Conservation (phyloP, 1,284 basidiomycete genomes). For the Ceratobasidium sp. region DNA sequence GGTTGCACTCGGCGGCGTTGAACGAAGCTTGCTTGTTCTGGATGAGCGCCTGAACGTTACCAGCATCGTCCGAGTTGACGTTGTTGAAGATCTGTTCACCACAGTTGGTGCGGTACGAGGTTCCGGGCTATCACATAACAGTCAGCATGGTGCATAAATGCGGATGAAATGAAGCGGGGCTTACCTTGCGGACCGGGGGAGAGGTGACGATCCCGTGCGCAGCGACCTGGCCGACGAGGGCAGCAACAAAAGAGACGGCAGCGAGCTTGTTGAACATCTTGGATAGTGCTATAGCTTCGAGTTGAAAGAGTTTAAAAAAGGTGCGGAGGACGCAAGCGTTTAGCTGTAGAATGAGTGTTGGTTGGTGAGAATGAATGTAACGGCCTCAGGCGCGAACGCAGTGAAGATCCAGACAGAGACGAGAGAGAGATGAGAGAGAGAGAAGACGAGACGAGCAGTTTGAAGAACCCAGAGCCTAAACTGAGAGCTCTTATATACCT, state of each 20-base stretch:
- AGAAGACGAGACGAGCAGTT: neutral
- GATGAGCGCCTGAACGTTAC: constrained; percentile 19
- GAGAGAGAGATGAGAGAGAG: neutral
- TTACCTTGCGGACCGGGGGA: constrained; percentile 19
- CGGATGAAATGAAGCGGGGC: neutral
- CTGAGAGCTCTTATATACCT: neutral
- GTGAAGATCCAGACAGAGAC: neutral
- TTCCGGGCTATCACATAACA: constrained; percentile 15
- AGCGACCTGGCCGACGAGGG: constrained; percentile 22
- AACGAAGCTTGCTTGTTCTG: constrained; percentile 21
- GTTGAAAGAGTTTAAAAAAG: constrained; percentile 5
- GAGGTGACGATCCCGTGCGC: neutral
- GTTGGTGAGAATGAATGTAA: constrained; percentile 26
- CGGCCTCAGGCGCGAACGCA: constrained; percentile 23
- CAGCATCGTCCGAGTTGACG: constrained; percentile 16
- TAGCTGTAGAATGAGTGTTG: constrained; percentile 13
- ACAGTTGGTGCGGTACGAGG: constrained; percentile 24
- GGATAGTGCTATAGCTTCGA: constrained; percentile 4
- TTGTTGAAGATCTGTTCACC: constrained; percentile 36
- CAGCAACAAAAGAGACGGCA: constrained; percentile 5
- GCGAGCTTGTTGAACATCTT: constrained; percentile 34
- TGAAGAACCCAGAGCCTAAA: neutral
- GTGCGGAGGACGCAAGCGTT: constrained; percentile 17
- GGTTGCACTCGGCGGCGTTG: constrained; percentile 17
- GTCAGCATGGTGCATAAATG: neutral